phyloP scores from a whole-genome alignment of 768 basidiomycete species.

The Boletus bicolor region DNA sequence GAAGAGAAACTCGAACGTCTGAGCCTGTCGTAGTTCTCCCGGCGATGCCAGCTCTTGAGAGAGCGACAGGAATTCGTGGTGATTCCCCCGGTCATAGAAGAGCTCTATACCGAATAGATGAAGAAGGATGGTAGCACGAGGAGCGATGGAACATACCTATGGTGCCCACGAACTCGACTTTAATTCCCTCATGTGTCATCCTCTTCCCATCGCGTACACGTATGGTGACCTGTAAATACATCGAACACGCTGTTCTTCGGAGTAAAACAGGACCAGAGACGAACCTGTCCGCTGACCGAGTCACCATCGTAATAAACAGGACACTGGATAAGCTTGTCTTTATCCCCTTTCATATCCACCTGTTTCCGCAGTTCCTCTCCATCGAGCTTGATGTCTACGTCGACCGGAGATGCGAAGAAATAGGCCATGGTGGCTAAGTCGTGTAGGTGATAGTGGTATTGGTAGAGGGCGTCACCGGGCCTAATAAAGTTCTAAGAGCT shows the following conservation, averaged over 20 bases:
- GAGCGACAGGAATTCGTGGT: constrained; percentile 95
- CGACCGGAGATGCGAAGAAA: constrained; percentile 89
- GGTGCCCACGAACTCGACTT: constrained; percentile 95
- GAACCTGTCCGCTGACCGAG: constrained; percentile 82
- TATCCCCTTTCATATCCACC: constrained; percentile 86
- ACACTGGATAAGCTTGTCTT: constrained; percentile 80
- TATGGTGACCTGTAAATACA: constrained; percentile 61
- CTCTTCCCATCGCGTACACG: constrained; percentile 94
- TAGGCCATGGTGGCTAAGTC: constrained; percentile 51
- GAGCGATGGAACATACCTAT: constrained; percentile 62
- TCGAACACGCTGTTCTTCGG: background rate
- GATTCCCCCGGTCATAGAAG: constrained; percentile 97
- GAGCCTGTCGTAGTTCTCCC: constrained; percentile 95
- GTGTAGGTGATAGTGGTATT: background rate
- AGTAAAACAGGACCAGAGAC: constrained; percentile 10
- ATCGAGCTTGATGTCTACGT: constrained; percentile 85
- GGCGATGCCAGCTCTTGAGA: constrained; percentile 94
- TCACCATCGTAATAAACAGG: constrained; percentile 97
- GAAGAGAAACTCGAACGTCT: constrained; percentile 95
- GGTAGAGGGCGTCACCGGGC: constrained; percentile 1
- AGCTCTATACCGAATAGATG: constrained; percentile 44
- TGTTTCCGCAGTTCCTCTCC: constrained; percentile 86
- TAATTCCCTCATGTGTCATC: constrained; percentile 92
- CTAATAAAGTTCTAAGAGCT: background rate
- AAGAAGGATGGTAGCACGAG: background rate